phyloP scores from a whole-genome alignment of 768 basidiomycete genomes.

The Suillus plorans region DNA sequence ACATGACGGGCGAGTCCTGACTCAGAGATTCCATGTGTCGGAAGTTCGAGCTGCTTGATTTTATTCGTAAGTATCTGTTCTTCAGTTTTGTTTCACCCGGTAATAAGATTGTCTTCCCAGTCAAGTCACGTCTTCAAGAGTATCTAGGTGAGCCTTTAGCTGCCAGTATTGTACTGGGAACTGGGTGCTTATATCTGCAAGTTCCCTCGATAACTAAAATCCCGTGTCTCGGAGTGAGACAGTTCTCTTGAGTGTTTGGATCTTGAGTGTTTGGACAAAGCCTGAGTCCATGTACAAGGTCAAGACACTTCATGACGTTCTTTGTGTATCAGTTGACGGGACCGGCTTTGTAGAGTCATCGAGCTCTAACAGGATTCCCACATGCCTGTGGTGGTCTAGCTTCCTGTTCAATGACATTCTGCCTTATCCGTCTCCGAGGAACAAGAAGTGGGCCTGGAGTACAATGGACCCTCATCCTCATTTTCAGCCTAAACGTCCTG shows the following conservation, averaged over 20 bases:
- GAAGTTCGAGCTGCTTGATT: neutral
- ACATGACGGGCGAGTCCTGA: neutral
- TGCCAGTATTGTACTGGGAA: neutral
- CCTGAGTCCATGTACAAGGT: neutral
- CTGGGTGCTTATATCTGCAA: neutral
- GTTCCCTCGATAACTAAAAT: neutral
- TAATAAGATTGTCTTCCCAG: neutral
- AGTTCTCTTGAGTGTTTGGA: neutral
- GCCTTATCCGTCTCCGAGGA: neutral
- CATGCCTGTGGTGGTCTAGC: neutral
- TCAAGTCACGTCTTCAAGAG: neutral
- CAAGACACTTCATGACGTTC: neutral
- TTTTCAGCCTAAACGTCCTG: neutral
- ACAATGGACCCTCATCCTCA: neutral
- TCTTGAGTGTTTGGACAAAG: neutral
- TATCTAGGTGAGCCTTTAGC: neutral
- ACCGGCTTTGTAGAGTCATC: neutral
- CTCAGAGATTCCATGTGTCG: neutral
- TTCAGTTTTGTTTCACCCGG: neutral
- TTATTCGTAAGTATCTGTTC: neutral
- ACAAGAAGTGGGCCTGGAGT: neutral
- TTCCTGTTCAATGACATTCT: neutral
- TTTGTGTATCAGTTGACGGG: neutral
- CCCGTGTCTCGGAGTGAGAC: neutral
- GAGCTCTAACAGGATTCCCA: neutral